These are phyloP conservation scores for Alternaria solani DNA, from an alignment of 2,329 filamentous ascomycete genomes.

Conservation along the genomic window DNA sequence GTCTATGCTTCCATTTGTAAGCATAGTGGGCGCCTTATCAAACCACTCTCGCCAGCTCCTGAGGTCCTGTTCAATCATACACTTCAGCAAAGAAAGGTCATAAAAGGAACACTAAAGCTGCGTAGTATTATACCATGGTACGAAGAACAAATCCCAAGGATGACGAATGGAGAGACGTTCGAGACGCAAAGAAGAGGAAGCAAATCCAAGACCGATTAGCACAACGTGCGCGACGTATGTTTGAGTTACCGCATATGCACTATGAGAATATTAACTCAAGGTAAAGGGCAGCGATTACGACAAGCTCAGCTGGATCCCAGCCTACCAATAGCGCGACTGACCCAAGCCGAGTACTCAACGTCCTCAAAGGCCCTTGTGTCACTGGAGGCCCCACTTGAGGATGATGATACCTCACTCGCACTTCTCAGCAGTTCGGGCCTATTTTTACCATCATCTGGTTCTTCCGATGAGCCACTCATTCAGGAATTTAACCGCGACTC, in stretches of 20 bases:
- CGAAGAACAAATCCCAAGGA: conserved; percentile 32
- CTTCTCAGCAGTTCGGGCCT: background rate
- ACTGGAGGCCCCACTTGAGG: background rate
- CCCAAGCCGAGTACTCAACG: background rate
- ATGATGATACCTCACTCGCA: background rate
- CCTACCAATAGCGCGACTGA: background rate
- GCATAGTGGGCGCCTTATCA: background rate
- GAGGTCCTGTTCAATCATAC: background rate
- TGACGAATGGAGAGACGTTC: conserved; percentile 46
- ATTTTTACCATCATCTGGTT: background rate
- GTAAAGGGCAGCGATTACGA: conserved; percentile 22
- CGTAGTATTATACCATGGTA: conserved; percentile 19
- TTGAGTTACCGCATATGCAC: background rate
- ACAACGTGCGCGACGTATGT: conserved; percentile 50
- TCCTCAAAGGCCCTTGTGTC: background rate
- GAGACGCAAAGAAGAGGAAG: conserved; percentile 51
- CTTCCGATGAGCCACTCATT: background rate
- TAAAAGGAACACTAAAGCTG: background rate
- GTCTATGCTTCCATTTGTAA: background rate
- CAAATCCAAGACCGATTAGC: conserved; percentile 53
- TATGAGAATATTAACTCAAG: background rate
- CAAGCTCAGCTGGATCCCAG: conserved; percentile 10
- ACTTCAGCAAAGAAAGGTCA: background rate
- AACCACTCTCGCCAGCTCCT: background rate
- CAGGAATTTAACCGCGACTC: background rate